Evolutionary conservation across 768 basidiomycete species (phyloP).

Genomic region (Suillus americanus): DNA sequence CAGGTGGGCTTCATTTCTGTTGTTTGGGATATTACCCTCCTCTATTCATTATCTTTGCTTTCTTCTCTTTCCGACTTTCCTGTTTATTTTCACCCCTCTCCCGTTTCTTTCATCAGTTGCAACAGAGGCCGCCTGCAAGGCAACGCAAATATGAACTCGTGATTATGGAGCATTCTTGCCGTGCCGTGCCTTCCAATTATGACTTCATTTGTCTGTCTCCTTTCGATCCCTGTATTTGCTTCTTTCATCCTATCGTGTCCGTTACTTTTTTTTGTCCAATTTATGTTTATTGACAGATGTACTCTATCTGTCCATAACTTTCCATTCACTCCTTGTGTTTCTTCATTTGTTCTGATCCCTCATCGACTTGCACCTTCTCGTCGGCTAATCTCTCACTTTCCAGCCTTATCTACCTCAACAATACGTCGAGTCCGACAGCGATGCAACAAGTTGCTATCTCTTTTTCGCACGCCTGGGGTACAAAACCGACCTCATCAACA

Average conservation of each 20-base stretch:
- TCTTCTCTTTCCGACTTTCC: background rate
- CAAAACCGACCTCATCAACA: constrained; percentile 87
- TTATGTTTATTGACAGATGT: too few species aligned
- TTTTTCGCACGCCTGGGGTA: constrained; percentile 88
- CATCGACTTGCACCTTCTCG: background rate
- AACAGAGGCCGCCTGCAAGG: background rate
- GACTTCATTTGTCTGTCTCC: background rate
- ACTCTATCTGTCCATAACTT: too few species aligned
- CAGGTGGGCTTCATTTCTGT: constrained; percentile 49
- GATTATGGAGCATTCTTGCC: background rate
- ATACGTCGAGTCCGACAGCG: constrained; percentile 86
- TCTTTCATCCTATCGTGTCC: too few species aligned
- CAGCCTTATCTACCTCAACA: constrained; percentile 90
- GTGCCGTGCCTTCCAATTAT: background rate
- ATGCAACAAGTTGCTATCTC: constrained; percentile 85
- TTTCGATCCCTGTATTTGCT: too few species aligned
- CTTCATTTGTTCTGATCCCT: background rate
- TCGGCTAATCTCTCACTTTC: background rate
- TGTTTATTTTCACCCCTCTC: background rate
- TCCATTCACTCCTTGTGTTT: too few species aligned
- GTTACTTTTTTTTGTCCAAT: too few species aligned
- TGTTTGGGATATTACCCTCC: background rate
- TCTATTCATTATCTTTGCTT: background rate
- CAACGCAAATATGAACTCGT: background rate
- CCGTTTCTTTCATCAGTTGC: background rate